Conservation (phyloP, 345 rosid species). For the Camelina neglecta region DNA sequence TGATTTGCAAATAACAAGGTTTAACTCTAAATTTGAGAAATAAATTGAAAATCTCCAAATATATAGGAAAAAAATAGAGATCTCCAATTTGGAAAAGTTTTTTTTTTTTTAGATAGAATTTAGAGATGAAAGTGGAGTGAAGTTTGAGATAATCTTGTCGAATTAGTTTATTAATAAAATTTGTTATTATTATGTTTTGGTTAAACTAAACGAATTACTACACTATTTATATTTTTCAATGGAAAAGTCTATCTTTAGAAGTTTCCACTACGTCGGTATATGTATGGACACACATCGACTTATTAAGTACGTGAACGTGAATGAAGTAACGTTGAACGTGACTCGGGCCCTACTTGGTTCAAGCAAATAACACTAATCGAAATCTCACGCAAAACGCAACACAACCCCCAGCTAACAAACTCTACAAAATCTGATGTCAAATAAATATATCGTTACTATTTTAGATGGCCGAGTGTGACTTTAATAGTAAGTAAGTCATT, state of each 20-base stretch:
- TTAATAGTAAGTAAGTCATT: not conserved
- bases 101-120: no score
- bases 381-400: conserved; percentile 37
- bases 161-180: no score
- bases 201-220: not conserved
- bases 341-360: conserved; percentile 41
- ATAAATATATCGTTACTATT: not conserved
- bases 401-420: conserved; percentile 24
- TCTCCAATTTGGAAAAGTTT: no score
- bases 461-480: not conserved
- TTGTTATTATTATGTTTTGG: no score
- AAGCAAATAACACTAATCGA: conserved; percentile 35
- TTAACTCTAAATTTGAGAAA: no score
- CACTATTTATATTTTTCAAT: not conserved
- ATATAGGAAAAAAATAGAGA: no score
- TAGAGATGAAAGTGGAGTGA: no score
- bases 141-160: no score
- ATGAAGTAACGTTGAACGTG: conserved; percentile 40
- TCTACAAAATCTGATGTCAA: conserved; percentile 22
- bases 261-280: not conserved
- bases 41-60: no score
- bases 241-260: not conserved
- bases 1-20: no score
- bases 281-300: not conserved
- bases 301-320: conserved; percentile 25